phyloP scores from a whole-genome alignment of 75 land plant genomes.

The Adiantum capillusveneris region DNA sequence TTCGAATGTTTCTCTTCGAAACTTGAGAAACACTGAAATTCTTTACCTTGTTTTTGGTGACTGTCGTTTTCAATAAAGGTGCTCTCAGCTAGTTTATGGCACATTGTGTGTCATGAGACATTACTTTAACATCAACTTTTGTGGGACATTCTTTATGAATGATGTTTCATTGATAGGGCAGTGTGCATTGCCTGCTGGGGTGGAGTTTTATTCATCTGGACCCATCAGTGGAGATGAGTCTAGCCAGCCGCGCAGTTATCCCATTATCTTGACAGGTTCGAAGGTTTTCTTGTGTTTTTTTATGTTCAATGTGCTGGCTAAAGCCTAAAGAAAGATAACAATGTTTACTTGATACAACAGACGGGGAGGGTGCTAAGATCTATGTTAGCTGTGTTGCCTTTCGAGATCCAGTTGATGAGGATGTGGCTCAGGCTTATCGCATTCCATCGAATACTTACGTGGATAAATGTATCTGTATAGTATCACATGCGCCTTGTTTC shows the following conservation, averaged over 20 bases:
- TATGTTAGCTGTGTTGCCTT: constrained; percentile 97
- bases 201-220: constrained; percentile 66
- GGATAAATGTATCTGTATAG: constrained; percentile 94
- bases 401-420: constrained; percentile 91
- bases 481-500: constrained; percentile 82
- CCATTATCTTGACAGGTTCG: constrained; percentile 85
- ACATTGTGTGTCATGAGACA: too few relatives aligned
- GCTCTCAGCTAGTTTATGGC: too few relatives aligned
- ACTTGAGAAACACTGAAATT: too few relatives aligned
- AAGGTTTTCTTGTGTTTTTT: not conserved
- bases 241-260: constrained; percentile 78
- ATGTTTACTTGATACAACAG: constrained; percentile 30
- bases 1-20: too few relatives aligned
- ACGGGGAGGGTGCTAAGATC: constrained; percentile 95
- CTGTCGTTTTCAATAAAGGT: too few relatives aligned
- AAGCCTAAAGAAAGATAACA: not conserved
- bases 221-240: constrained; percentile 41
- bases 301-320: not conserved
- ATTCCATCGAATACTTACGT: constrained; percentile 85
- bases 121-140: too few relatives aligned
- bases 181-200: constrained; percentile 96
- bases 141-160: too few relatives aligned
- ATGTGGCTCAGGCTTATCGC: constrained; percentile 81
- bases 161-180: constrained; percentile 23
- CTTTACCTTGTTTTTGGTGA: too few relatives aligned